Conservation (phyloP, 768 basidiomycete species). For the Hortiboletus flavorubellus region DNA sequence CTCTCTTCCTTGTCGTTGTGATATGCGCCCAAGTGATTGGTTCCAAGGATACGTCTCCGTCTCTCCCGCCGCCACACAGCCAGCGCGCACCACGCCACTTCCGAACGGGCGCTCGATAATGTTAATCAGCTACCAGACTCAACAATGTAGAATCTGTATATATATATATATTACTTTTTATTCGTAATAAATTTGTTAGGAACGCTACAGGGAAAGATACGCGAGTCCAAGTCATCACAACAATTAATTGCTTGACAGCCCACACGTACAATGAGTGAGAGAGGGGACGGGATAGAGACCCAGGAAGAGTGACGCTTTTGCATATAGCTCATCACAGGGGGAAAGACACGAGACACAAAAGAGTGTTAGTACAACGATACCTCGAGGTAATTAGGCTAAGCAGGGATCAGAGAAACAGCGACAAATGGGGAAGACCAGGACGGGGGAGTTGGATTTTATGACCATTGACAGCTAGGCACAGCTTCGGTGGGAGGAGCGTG, state of each 20-base stretch:
- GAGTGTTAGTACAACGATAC: slow-evolving; percentile 27
- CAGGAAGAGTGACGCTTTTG: slow-evolving; percentile 17
- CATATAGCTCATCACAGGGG: slow-evolving; percentile 8
- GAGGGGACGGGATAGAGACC: neutral
- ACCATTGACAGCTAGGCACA: slow-evolving; percentile 16
- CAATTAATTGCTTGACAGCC: neutral
- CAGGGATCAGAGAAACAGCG: neutral
- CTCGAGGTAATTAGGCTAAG: slow-evolving; percentile 14
- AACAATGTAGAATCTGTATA: neutral
- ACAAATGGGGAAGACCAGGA: slow-evolving; percentile 6
- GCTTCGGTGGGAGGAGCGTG: neutral
- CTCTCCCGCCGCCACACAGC: neutral
- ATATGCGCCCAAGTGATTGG: neutral
- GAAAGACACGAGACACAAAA: slow-evolving; percentile 14
- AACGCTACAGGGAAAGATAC: neutral
- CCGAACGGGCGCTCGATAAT: neutral
- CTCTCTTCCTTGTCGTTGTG: neutral
- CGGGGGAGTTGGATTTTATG: slow-evolving; percentile 3
- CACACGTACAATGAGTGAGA: neutral
- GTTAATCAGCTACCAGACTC: neutral
- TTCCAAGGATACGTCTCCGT: neutral
- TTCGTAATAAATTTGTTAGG: neutral
- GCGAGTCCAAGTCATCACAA: neutral
- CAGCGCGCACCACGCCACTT: neutral
- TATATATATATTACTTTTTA: neutral